A percentile compares a stretch with the other conserved stretches of the same genome.
Evolutionary conservation across 2,329 filamentous ascomycete species (phyloP).

Genomic region (Alternaria brassicae): DNA sequence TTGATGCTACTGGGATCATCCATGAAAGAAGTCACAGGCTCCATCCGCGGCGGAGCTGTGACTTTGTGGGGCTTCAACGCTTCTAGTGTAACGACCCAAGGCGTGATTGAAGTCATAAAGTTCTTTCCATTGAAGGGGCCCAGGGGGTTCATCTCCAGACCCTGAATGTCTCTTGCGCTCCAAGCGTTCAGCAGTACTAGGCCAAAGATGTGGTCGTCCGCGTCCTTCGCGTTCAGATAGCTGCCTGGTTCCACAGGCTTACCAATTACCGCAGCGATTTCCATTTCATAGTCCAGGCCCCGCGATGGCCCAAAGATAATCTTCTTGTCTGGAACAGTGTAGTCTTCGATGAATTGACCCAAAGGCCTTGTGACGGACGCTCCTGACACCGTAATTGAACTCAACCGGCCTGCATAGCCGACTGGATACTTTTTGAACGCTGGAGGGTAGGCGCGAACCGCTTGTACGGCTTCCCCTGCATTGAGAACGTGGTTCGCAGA

Average conservation of each 20-base stretch:
- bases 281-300: conserved; percentile 59
- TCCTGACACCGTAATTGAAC: conserved; percentile 61
- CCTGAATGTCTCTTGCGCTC: conserved; percentile 68
- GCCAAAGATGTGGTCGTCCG: conserved; percentile 66
- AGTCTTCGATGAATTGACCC: conserved; percentile 38
- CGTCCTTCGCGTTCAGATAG: conserved; percentile 51
- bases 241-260: conserved; percentile 51
- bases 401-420: conserved; percentile 61
- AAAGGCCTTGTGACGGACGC: conserved; percentile 41
- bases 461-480: conserved; percentile 49
- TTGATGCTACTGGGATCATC: conserved; percentile 32
- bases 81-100: conserved; percentile 68
- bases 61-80: conserved; percentile 56
- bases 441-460: conserved; percentile 30
- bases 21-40: conserved; percentile 34
- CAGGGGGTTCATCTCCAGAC: conserved; percentile 66
- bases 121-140: conserved; percentile 69
- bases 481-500: conserved; percentile 63
- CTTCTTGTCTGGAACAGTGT: conserved; percentile 53
- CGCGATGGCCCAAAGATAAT: conserved; percentile 57
- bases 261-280: conserved; percentile 57
- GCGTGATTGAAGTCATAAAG: conserved; percentile 66
- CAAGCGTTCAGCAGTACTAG: conserved; percentile 70
- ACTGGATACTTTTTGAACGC: conserved; percentile 49
- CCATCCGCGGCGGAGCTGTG: conserved; percentile 28